These are phyloP conservation scores for Diaporthe sp. DNA, from an alignment of 2,329 filamentous ascomycete genomes.

Conservation along the genomic window DNA sequence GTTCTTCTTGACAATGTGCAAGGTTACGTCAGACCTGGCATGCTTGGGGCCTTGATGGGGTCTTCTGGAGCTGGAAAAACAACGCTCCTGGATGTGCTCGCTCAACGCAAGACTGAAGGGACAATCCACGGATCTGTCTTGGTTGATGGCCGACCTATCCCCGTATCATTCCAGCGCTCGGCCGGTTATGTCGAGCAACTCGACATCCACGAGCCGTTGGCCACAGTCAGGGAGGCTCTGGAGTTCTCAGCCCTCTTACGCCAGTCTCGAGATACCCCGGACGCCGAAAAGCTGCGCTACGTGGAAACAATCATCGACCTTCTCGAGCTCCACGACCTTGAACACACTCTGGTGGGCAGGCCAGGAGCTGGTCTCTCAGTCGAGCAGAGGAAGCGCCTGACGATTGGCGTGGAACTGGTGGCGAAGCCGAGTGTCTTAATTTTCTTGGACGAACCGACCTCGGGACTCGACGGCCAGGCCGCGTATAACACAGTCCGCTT, in stretches of 20 bases:
- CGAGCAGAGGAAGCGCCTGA: slow-evolving; percentile 71
- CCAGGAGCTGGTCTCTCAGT: slow-evolving; percentile 57
- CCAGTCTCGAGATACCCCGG: slow-evolving; percentile 72
- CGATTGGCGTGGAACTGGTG: slow-evolving; percentile 76
- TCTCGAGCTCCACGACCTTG: slow-evolving; percentile 59
- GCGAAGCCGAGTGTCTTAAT: slow-evolving; percentile 50
- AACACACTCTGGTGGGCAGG: slow-evolving; percentile 57
- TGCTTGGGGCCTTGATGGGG: slow-evolving; percentile 83
- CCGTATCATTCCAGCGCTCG: slow-evolving; percentile 80
- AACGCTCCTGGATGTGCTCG: slow-evolving; percentile 84
- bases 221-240: slow-evolving; percentile 81
- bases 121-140: slow-evolving; percentile 79
- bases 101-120: slow-evolving; percentile 82
- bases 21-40: slow-evolving; percentile 86
- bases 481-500: slow-evolving; percentile 72
- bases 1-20: slow-evolving; percentile 81
- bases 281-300: slow-evolving; percentile 78
- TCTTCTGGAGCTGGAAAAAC: slow-evolving; percentile 87
- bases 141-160: slow-evolving; percentile 78
- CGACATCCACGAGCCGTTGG: slow-evolving; percentile 78
- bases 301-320: slow-evolving; percentile 82
- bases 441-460: slow-evolving; percentile 73
- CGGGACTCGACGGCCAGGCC: slow-evolving; percentile 67
- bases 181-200: slow-evolving; percentile 86
- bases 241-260: slow-evolving; percentile 80